These are phyloP conservation scores for Leptosphaerulina australis DNA, from an alignment of 2,329 filamentous ascomycete species.

Conservation along the genomic window DNA sequence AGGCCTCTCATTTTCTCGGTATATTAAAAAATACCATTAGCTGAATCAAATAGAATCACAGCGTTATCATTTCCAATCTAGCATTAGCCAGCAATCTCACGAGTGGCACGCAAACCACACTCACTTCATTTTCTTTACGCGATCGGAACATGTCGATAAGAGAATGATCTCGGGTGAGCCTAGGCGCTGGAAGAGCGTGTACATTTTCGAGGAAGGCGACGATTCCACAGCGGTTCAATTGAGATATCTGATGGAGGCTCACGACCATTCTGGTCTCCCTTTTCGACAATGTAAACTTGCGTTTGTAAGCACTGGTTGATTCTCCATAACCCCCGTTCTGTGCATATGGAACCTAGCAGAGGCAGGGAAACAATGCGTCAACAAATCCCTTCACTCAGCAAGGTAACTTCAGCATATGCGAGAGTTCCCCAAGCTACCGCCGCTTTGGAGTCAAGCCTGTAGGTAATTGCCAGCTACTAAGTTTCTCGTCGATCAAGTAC, in stretches of 20 bases:
- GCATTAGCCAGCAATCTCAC: neutral
- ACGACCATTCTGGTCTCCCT: slow-evolving; percentile 4
- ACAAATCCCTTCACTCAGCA: slow-evolving; percentile 1
- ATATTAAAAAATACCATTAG: slow-evolving; percentile 4
- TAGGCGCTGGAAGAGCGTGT: slow-evolving; percentile 1
- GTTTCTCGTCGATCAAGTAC: slow-evolving; percentile 15
- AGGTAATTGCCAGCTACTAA: slow-evolving; percentile 14
- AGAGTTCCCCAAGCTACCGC: slow-evolving; percentile 16
- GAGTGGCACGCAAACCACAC: slow-evolving; percentile 6
- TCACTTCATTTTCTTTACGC: slow-evolving; percentile 1
- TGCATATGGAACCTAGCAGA: slow-evolving; percentile 7
- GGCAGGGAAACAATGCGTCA: slow-evolving; percentile 19
- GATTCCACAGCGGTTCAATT: slow-evolving; percentile 4
- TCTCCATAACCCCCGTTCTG: no score
- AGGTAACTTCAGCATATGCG: slow-evolving; percentile 18
- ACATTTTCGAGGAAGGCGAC: slow-evolving; percentile 13
- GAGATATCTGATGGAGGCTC: slow-evolving; percentile 1
- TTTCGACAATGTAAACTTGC: slow-evolving; percentile 11
- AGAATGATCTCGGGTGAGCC: no score
- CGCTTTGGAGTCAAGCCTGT: slow-evolving; percentile 18
- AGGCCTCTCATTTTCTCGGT: slow-evolving; percentile 6
- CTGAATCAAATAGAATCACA: no score
- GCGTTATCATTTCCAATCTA: neutral
- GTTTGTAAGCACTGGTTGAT: slow-evolving; percentile 13
- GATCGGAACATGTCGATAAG: neutral